A percentile compares a stretch with the other conserved stretches of the same genome.
Conservation (phyloP, 768 basidiomycete genomes). For the Mycena alexandri region DNA sequence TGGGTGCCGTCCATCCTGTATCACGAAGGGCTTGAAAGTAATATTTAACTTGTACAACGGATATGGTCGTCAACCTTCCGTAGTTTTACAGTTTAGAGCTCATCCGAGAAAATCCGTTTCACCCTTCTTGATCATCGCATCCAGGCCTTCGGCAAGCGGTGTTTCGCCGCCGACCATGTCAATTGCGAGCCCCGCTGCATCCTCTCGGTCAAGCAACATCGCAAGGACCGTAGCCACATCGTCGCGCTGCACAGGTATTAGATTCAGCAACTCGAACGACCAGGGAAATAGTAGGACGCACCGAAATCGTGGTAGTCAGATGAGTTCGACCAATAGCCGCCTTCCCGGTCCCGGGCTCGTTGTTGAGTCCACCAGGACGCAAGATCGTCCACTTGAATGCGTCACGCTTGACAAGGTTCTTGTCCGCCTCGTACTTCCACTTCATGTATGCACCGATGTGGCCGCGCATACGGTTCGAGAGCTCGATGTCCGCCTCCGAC, state of each 20-base stretch:
- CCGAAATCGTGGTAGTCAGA: slow-evolving; percentile 60
- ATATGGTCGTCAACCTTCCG: too few species aligned
- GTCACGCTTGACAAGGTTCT: slow-evolving; percentile 60
- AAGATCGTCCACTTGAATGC: slow-evolving; percentile 77
- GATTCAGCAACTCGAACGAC: neutral
- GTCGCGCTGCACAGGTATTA: slow-evolving; percentile 56
- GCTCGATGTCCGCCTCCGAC: slow-evolving; percentile 60
- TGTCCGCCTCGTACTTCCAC: slow-evolving; percentile 66
- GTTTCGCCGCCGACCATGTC: slow-evolving; percentile 71
- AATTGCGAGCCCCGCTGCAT: slow-evolving; percentile 68
- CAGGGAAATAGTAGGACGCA: slow-evolving; percentile 52
- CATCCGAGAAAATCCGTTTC: slow-evolving; percentile 54
- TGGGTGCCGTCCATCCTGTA: too few species aligned
- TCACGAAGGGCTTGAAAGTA: too few species aligned
- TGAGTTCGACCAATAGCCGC: slow-evolving; percentile 68
- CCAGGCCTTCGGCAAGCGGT: slow-evolving; percentile 60
- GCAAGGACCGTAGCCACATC: slow-evolving; percentile 69
- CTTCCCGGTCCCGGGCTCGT: slow-evolving; percentile 64
- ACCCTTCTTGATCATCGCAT: slow-evolving; percentile 63
- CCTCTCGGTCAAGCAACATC: slow-evolving; percentile 61
- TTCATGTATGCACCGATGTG: slow-evolving; percentile 60
- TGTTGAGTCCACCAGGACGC: slow-evolving; percentile 70
- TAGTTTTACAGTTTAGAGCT: neutral
- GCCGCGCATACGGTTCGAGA: slow-evolving; percentile 57
- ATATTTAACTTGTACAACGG: too few species aligned